phyloP scores from a whole-genome alignment of 2,329 filamentous ascomycete species.

The Ambrosiella beaveri region DNA sequence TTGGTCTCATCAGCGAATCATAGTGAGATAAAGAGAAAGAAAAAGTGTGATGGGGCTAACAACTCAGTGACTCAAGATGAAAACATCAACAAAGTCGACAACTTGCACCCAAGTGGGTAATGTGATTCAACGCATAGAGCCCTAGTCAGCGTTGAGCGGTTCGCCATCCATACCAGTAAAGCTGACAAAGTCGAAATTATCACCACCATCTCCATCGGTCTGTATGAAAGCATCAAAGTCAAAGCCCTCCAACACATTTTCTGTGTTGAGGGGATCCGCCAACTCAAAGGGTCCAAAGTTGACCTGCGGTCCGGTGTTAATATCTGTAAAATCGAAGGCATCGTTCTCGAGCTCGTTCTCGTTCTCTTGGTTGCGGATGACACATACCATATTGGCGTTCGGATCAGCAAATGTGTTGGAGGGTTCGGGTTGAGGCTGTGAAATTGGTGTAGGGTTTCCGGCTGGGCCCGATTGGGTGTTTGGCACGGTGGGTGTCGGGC shows the following conservation, averaged over 20 bases:
- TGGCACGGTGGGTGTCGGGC: constrained; percentile 14
- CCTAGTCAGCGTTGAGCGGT: constrained; percentile 41
- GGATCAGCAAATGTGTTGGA: constrained; percentile 12
- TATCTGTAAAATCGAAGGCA: constrained; percentile 15
- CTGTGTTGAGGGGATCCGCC: constrained; percentile 34
- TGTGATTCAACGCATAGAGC: constrained; percentile 5
- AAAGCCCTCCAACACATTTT: constrained; percentile 47
- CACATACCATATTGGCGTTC: constrained; percentile 9
- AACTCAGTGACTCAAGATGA: neutral
- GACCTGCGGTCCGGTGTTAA: constrained; percentile 18
- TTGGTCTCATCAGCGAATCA: constrained; percentile 11
- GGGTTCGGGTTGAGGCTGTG: constrained; percentile 30
- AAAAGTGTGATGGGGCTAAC: neutral
- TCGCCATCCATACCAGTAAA: constrained; percentile 36
- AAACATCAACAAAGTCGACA: constrained; percentile 1
- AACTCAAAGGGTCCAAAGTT: constrained; percentile 36
- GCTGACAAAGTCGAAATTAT: constrained; percentile 37
- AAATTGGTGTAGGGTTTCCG: constrained; percentile 25
- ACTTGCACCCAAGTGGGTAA: neutral
- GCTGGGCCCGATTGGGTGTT: constrained; percentile 19
- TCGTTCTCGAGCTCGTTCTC: constrained; percentile 20
- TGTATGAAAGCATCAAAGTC: constrained; percentile 53
- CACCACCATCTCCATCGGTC: constrained; percentile 29
- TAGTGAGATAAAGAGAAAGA: constrained; percentile 12
- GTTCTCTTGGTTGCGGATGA: neutral